Percentiles rank a stretch among this genome's conserved stretches.
Conservation (phyloP, 768 basidiomycete species). For the Collybia sp. region DNA sequence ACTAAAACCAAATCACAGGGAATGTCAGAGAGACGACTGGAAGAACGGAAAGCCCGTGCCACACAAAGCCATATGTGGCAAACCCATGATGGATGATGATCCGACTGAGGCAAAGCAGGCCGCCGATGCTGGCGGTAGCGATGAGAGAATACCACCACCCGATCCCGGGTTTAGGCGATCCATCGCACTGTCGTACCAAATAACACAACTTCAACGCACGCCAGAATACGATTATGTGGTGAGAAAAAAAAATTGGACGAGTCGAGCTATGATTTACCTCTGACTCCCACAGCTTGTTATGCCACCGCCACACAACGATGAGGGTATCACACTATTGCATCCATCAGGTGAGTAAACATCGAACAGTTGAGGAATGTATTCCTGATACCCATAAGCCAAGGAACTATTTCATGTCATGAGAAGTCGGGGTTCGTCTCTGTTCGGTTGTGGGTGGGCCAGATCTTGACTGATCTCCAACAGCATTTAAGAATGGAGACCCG, state of each 20-base stretch:
- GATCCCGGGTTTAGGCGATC: neutral
- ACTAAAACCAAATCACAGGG: conserved; percentile 4
- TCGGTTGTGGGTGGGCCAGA: no score
- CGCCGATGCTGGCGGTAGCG: neutral
- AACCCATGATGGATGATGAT: conserved; percentile 5
- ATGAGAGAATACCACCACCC: neutral
- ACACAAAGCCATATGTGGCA: conserved; percentile 13
- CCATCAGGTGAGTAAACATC: no score
- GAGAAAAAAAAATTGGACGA: neutral
- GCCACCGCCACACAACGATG: no score
- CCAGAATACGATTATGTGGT: conserved; percentile 5
- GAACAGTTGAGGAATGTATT: no score
- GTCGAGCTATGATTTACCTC: no score
- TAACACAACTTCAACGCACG: conserved; percentile 2
- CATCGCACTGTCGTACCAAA: conserved; percentile 1
- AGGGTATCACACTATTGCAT: no score
- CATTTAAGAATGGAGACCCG: conserved; percentile 3
- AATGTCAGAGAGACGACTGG: conserved; percentile 19
- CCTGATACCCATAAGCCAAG: neutral
- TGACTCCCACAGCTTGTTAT: no score
- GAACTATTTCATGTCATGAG: conserved; percentile 3
- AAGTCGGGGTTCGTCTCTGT: neutral
- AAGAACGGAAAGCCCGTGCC: conserved; percentile 9
- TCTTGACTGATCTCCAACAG: neutral
- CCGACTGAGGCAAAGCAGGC: neutral